Conservation (phyloP, 1,139 yeast genomes). For the Magnusiomyces sp. region DNA sequence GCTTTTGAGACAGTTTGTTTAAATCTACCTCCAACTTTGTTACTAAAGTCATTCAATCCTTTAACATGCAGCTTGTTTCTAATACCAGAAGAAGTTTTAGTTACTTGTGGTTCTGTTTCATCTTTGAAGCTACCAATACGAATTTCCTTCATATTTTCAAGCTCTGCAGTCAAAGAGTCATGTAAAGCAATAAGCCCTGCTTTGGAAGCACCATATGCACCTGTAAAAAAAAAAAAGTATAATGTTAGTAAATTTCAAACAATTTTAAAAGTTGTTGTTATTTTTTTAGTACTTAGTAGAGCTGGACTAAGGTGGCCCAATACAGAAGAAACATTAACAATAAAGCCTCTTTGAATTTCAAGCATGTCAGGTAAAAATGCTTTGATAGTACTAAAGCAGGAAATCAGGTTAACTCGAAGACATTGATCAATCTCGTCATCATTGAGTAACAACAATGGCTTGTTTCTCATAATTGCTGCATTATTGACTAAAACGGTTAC, state of each 20-base stretch:
- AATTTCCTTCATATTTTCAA: constrained; percentile 32
- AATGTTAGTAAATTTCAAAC: not conserved
- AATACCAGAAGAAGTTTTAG: not conserved
- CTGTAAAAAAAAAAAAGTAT: constrained; percentile 4
- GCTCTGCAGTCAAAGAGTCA: constrained; percentile 67
- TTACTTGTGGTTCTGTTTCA: no score
- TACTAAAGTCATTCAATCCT: no score
- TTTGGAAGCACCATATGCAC: constrained; percentile 82
- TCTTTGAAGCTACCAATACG: no score
- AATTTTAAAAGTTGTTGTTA: not conserved
- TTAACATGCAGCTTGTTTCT: not conserved
- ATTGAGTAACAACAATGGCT: constrained; percentile 44
- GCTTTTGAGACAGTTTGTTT: no score
- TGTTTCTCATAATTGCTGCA: constrained; percentile 64
- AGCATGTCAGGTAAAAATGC: constrained; percentile 69
- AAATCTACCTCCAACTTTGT: no score
- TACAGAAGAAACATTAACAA: constrained; percentile 74
- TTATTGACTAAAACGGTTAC: constrained; percentile 69
- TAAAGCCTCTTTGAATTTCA: constrained; percentile 53
- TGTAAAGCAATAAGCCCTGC: constrained; percentile 80
- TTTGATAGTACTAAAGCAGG: constrained; percentile 63
- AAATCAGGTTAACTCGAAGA: constrained; percentile 55
- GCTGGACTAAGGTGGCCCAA: constrained; percentile 84
- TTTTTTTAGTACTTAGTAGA: constrained; percentile 37
- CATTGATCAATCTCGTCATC: constrained; percentile 53